phyloP scores from a whole-genome alignment of 2,329 filamentous ascomycete species.

The Sporothrix pseudoabietina region DNA sequence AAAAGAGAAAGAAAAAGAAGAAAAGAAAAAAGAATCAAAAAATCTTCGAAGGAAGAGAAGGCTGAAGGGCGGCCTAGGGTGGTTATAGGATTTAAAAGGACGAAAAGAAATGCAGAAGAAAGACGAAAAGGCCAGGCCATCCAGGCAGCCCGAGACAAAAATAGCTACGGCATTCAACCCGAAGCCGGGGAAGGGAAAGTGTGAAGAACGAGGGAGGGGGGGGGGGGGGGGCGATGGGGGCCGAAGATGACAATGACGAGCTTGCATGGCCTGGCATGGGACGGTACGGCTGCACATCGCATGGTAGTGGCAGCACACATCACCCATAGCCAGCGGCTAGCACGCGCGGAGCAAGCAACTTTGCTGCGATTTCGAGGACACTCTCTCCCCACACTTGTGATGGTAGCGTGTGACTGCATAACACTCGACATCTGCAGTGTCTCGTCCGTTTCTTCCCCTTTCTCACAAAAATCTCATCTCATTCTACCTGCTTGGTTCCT shows the following conservation, averaged over 20 bases:
- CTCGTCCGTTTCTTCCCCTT: background rate
- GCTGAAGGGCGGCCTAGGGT: slow-evolving; percentile 18
- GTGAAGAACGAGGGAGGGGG: background rate
- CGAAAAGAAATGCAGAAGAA: background rate
- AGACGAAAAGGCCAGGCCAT: slow-evolving; percentile 12
- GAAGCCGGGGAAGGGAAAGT: slow-evolving; percentile 22
- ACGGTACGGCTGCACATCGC: slow-evolving; percentile 19
- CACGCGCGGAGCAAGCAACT: slow-evolving; percentile 25
- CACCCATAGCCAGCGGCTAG: slow-evolving; percentile 32
- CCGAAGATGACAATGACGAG: background rate
- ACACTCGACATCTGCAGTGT: slow-evolving; percentile 1
- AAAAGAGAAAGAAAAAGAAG: slow-evolving; percentile 36
- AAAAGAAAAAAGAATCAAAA: slow-evolving; percentile 30
- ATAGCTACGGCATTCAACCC: slow-evolving; percentile 27
- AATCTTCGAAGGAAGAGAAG: slow-evolving; percentile 21
- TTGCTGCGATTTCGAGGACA: background rate
- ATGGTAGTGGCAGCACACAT: slow-evolving; percentile 1
- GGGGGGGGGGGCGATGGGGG: background rate
- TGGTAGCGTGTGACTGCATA: slow-evolving; percentile 15
- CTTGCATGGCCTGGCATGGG: slow-evolving; percentile 24
- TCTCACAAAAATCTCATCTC: background rate
- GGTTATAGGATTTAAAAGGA: slow-evolving; percentile 23
- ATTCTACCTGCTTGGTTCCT: background rate
- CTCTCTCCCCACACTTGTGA: slow-evolving; percentile 22
- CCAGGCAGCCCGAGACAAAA: slow-evolving; percentile 20